Evolutionary conservation across 176 grass and related monocot species (phyloP), one percentile per base, ranked within the genome.

Genomic region (Aegilops tauschii): DNA sequence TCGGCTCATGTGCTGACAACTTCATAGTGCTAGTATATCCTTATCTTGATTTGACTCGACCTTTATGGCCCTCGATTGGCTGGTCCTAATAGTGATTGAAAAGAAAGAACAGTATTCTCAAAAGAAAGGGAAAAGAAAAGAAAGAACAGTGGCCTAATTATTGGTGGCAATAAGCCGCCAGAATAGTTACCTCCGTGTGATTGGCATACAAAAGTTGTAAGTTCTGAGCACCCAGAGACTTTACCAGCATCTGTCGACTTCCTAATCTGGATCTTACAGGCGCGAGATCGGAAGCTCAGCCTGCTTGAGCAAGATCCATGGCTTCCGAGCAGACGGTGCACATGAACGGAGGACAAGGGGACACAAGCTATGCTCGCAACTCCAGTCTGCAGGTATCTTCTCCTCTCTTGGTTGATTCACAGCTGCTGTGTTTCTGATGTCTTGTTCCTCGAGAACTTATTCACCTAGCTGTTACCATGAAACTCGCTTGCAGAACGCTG

Each of bases 311-410:
- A 69, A 84, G 16, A 76, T 76, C 59, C 59, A 76, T 84, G 82
- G 58, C 71, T n/a, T 63, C 82, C 27, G 42, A 65, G 12, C 82
- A 84, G 28, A 32, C 6, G 63, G 59, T 82, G 11, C 34, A 58
- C 8, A 68, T 88, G 79, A 88, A 88, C 54, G 61, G 14, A 14
- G 80, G 61, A 77, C 21, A 74, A 21, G 69, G 79, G 36, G 73
- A 77, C 58, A 54, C 61, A 67, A 58, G 86, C 47, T 88, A 88
- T 61, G 86, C 86, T 9, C 61, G 32, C 3, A 87, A 82, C 79
- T 87, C 86, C 9, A 44, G 4, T 0, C 28, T 82, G 1, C 86
- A 88, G 86, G 79, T 69, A 54, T 59, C 47, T 21, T 82, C 2
- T 56, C 3, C 5, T 5, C 3, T 34, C 20, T 12, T 52, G 50